Evolutionary conservation across 495 filamentous ascomycete genomes (phyloP).

Genomic region (Aspergillus diversus): DNA sequence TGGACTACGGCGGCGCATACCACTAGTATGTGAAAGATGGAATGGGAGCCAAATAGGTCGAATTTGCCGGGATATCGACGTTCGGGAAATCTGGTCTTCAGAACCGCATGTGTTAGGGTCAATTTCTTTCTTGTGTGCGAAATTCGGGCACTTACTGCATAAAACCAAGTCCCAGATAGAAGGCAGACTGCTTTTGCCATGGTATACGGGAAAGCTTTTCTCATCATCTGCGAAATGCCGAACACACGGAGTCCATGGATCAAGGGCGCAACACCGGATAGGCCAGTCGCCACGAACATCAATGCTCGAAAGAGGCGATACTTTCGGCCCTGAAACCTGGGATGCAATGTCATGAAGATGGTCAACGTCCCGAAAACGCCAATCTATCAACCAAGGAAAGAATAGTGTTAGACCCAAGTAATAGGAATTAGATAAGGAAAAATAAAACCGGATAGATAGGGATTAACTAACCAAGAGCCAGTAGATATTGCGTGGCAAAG

Average conservation of each 20-base stretch:
- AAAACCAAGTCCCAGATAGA: conserved; percentile 43
- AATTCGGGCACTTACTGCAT: too few species aligned
- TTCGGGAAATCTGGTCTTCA: conserved; percentile 47
- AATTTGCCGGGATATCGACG: conserved; percentile 43
- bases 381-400: conserved; percentile 25
- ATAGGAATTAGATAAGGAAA: too few species aligned
- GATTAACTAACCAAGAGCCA: conserved; percentile 32
- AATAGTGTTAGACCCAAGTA: not conserved
- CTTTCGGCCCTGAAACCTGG: conserved; percentile 44
- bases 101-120: conserved; percentile 24
- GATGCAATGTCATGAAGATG: conserved; percentile 39
- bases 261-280: conserved; percentile 52
- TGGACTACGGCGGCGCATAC: conserved; percentile 45
- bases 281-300: conserved; percentile 52
- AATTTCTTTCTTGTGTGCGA: too few species aligned
- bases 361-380: conserved; percentile 36
- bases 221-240: conserved; percentile 44
- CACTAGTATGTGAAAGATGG: conserved; percentile 50
- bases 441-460: too few species aligned
- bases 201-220: conserved; percentile 34
- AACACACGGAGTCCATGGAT: conserved; percentile 49
- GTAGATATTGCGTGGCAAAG: conserved; percentile 22
- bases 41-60: conserved; percentile 48
- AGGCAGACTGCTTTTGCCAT: conserved; percentile 35
- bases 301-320: conserved; percentile 47